Base-by-base conservation (phyloP, 345 rosid species). In the Limnanthes douglasii region DNA sequence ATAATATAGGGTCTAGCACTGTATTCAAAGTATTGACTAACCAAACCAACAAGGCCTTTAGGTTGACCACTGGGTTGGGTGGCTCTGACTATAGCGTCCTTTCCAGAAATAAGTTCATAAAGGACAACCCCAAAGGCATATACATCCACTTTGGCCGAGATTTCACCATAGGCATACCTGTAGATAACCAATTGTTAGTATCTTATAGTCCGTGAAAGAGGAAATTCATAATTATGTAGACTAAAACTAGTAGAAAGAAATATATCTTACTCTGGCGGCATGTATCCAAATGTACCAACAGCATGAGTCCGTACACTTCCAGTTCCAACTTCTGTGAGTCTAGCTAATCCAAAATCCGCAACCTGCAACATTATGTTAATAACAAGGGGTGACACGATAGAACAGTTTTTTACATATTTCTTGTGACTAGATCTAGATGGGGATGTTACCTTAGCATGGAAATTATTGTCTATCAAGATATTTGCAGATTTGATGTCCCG, bases 211-310 rank as follows among this genome's bases (percentile, higher is more conserved):
- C n/a, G n/a, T n/a, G n/a, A n/a, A n/a, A n/a, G n/a, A n/a, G n/a
- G n/a, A n/a, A n/a, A n/a, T n/a, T n/a, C n/a, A n/a, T n/a, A n/a
- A n/a, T n/a, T n/a, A n/a, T n/a, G n/a, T n/a, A n/a, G n/a, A n/a
- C n/a, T n/a, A n/a, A n/a, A n/a, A n/a, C n/a, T n/a, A n/a, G n/a
- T n/a, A n/a, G n/a, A n/a, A n/a, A n/a, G n/a, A n/a, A n/a, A 26
- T 34, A 36, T 12, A 51, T 45, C 79, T 68, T 70, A 84, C 98
- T 90, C 98, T 0, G 96, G 98, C 12, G 98, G 80, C 98, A 90
- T 90, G 60, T 90, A 90, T 59, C 98, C 98, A 61, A 90, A 90
- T 35, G 98, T 90, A 16, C 98, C 96, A 60, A 80, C 86, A 24
- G 86, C 86, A n/a, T n/a, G n/a, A 24, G 83, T 78, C 39, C 81